Evolutionary conservation across 1,139 yeast genomes (phyloP), one percentile per base, ranked within the genome.

Genomic region (Sugiyamaella sp.): DNA sequence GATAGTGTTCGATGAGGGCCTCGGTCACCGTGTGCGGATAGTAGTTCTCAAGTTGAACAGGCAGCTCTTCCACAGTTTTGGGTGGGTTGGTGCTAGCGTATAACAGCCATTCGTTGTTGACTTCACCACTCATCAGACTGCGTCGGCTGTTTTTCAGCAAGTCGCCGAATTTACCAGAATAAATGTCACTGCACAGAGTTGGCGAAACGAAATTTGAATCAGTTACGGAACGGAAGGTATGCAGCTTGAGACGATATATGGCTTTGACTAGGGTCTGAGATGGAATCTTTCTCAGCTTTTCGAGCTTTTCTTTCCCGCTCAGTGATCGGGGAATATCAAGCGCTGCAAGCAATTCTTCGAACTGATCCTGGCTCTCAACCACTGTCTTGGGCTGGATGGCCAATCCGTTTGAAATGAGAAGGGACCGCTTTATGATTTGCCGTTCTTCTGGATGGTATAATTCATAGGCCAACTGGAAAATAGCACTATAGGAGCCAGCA

Each of bases 41-140:
- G 51, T 73, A 73, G 53, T 74, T 74, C 51, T 66, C 66, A 41
- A 74, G 59, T 57, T 73, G 72, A 12, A 85, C 85, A 48, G 76
- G 69, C 39, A 87, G 70, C 63, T 86, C 75, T 63, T 86, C 93
- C 49, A 80, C 81, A 59, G 83, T 85, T 24, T 73, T 67, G 9
- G 84, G 84, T 21, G 78, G 75, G 0, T 74, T 71, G 19, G 71
- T 59, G 14, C 63, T 58, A 2, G 74, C 68, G 51, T 74, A 74
- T 33, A 65, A 59, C 5, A 59, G 58, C 8, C 63, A 66, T 52
- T 74, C 78, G 50, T 74, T 74, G 41, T 64, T 66, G 5, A 74
- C 77, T 54, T 74, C 78, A 14, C 77, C 78, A 49, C 69, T 65
- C 29, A 74, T 48, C 29, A 75, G 58, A 21, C 67, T 61, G 4